Conservation (phyloP, 805 yeast genomes). For the Phaffomyces opuntiae region DNA sequence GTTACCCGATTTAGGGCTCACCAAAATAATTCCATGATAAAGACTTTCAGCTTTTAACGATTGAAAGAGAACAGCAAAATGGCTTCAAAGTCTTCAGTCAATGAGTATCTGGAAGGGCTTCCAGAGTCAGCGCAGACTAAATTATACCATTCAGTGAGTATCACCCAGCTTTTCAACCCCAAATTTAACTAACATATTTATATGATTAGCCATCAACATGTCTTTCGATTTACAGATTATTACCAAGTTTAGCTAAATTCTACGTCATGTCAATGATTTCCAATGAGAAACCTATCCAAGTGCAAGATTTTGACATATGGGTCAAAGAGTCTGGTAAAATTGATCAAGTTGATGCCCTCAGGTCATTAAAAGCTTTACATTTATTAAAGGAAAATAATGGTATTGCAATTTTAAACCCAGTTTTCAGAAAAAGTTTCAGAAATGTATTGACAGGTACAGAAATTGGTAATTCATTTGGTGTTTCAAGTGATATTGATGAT, state of each 20-base stretch:
- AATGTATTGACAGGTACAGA: constrained; percentile 81
- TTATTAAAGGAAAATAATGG: constrained; percentile 53
- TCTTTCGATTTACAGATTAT: constrained; percentile 80
- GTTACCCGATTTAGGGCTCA: constrained; percentile 8
- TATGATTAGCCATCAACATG: constrained; percentile 72
- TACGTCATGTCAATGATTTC: constrained; percentile 83
- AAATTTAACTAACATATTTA: background rate
- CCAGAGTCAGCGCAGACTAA: constrained; percentile 82
- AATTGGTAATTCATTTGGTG: constrained; percentile 68
- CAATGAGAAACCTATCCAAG: constrained; percentile 63
- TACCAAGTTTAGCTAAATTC: constrained; percentile 86
- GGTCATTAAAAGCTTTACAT: constrained; percentile 69
- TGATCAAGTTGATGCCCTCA: constrained; percentile 65
- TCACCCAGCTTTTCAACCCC: background rate
- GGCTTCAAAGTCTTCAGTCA: constrained; percentile 46
- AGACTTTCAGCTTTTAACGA: no score
- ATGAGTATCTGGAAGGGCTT: constrained; percentile 82
- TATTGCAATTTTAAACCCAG: constrained; percentile 53
- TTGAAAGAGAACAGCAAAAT: background rate
- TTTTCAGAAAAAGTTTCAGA: constrained; percentile 67
- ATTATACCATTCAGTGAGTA: constrained; percentile 55
- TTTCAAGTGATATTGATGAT: constrained; percentile 49
- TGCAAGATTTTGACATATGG: constrained; percentile 68
- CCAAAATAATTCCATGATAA: no score
- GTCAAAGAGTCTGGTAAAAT: constrained; percentile 50